A percentile compares a stretch with the other conserved stretches of the same genome.
These are phyloP conservation scores for Colletotrichum sp. DNA, from an alignment of 2,329 filamentous ascomycete genomes.

Conservation along the genomic window DNA sequence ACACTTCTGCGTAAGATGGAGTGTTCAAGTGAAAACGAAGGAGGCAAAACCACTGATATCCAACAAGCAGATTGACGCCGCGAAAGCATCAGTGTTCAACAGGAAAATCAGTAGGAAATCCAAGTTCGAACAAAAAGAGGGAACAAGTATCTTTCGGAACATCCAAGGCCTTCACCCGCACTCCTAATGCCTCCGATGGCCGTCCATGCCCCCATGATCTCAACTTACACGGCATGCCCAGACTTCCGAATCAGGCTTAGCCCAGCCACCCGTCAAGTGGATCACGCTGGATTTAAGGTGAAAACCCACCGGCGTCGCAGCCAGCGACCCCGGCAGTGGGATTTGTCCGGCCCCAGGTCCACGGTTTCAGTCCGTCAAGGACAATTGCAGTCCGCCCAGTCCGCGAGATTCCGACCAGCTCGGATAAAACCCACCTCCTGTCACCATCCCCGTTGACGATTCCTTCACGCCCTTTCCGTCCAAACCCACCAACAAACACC, in stretches of 20 bases:
- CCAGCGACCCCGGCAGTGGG: background rate
- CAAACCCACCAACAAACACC: background rate
- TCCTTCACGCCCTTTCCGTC: background rate
- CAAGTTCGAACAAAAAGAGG: background rate
- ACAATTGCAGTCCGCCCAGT: background rate
- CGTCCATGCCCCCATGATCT: background rate
- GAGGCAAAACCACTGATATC: background rate
- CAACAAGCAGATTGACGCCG: background rate
- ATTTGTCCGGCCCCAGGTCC: background rate
- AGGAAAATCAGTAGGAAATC: background rate
- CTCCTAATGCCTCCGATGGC: background rate
- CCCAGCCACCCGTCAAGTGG: background rate
- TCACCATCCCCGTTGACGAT: background rate
- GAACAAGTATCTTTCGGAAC: background rate
- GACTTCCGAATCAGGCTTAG: background rate
- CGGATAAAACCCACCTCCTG: constrained; percentile 21
- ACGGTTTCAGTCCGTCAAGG: background rate
- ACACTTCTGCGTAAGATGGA: fast-evolving
- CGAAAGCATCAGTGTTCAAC: background rate
- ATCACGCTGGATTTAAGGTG: background rate
- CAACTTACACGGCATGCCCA: background rate
- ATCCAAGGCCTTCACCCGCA: background rate
- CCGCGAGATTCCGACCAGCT: background rate
- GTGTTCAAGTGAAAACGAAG: background rate
- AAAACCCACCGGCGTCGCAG: constrained; percentile 1